Percentiles rank a stretch among this genome's conserved stretches.
phyloP scores from a whole-genome alignment of 371 early-diverging fungal genomes.

The Rhizopus sp. region DNA sequence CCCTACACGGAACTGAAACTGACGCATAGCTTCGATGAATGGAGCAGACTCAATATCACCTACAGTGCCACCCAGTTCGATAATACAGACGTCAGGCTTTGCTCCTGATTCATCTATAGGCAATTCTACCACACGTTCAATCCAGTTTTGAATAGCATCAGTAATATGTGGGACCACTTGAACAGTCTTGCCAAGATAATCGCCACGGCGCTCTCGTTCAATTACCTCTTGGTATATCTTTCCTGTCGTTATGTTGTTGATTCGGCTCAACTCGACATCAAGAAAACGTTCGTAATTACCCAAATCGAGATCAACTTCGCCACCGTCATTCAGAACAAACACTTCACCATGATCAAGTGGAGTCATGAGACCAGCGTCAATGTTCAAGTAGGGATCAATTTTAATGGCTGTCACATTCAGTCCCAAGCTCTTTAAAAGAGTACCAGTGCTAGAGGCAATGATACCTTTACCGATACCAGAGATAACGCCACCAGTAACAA shows the following conservation, averaged over 20 bases:
- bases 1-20: slow-evolving; percentile 98
- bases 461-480: slow-evolving; percentile 99
- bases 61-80: slow-evolving; percentile 99
- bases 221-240: slow-evolving; percentile 97
- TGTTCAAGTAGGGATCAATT: slow-evolving; percentile 99
- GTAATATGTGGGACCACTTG: slow-evolving; percentile 99
- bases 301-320: slow-evolving; percentile 98
- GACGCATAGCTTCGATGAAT: slow-evolving; percentile 98
- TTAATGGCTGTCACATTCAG: slow-evolving; percentile 98
- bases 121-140: slow-evolving; percentile 87
- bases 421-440: slow-evolving; percentile 94
- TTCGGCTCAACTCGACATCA: slow-evolving; percentile 89
- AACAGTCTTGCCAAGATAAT: slow-evolving; percentile 98
- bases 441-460: slow-evolving; percentile 97
- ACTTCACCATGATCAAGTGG: slow-evolving; percentile 99
- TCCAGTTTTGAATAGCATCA: slow-evolving; percentile 97
- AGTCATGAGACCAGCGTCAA: slow-evolving; percentile 97
- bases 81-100: slow-evolving; percentile 96
- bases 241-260: slow-evolving; percentile 99
- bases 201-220: slow-evolving; percentile 90
- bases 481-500: slow-evolving; percentile 99
- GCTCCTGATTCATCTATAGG: slow-evolving; percentile 88
- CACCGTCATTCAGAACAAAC: slow-evolving; percentile 99
- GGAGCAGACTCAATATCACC: slow-evolving; percentile 99
- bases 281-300: slow-evolving; percentile 99